Conservation (phyloP, 345 rosid genomes). For the Linum usitatissimum region DNA sequence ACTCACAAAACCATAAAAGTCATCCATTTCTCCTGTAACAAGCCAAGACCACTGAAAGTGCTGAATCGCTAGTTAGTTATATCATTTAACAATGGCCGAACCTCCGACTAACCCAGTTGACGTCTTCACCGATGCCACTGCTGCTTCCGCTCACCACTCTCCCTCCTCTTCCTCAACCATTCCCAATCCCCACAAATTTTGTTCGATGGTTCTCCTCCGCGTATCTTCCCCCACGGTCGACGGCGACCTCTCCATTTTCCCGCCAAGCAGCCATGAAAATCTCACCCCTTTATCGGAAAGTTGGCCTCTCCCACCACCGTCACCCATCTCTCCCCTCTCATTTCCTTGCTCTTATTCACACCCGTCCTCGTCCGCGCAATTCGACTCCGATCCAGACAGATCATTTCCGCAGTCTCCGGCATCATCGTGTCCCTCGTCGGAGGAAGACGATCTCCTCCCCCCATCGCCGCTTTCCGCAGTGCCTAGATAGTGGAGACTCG, state of each 20-base stretch:
- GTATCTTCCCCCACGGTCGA: slow-evolving; percentile 11
- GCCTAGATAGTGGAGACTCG: slow-evolving; percentile 11
- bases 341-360: slow-evolving; percentile 1
- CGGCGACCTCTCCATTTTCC: slow-evolving; percentile 30
- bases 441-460: not conserved
- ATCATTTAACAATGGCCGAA: not conserved
- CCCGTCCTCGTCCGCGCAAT: not conserved
- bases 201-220: slow-evolving; percentile 35
- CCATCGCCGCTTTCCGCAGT: not conserved
- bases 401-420: slow-evolving; percentile 5
- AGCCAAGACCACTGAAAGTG: too few species aligned
- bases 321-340: slow-evolving; percentile 1
- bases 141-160: not conserved
- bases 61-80: too few species aligned
- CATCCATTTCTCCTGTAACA: too few species aligned
- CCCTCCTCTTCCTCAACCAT: not conserved
- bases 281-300: slow-evolving; percentile 19
- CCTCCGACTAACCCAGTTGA: not conserved
- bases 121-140: not conserved
- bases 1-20: too few species aligned
- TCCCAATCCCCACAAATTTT: not conserved
- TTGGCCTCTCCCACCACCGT: not conserved
- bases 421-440: slow-evolving; percentile 2
- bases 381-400: not conserved
- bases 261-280: slow-evolving; percentile 48